Base-by-base conservation (phyloP, 352 stramenopile genomes). In the Pythium utonaiense region DNA sequence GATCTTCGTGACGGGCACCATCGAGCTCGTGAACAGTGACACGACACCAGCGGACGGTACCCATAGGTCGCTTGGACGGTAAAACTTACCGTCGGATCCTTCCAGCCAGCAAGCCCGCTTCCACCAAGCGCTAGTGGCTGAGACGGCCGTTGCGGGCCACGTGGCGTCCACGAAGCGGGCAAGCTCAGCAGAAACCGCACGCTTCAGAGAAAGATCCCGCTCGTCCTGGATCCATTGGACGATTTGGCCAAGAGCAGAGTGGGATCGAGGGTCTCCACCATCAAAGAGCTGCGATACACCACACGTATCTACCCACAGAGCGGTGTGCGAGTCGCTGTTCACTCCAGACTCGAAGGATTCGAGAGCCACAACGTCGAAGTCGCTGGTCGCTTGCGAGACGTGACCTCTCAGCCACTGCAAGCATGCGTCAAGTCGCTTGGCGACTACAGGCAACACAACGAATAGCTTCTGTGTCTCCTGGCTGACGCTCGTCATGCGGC, bases 181-280 rank as follows among this genome's bases (percentile, higher is more conserved):
- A 24, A 92, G 60, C 45, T 74, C 67, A 27, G 47, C 59, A 14
- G 83, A 90, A n/a, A 89, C 54, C 0, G 19, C 64, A 9, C 67
- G 62, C 28, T 81, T 88, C 3, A 70, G 16, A 4, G 36, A 25
- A 6, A 57, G 8, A 38, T 79, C 55, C 21, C 61, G 7, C 21
- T 90, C 83, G 3, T 19, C 28, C 33, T 76, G 61, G 28, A 89
- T 69, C 83, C 77, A 89, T 54, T 70, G 53, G 19, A 89, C 59
- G 10, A 85, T 24, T 13, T 74, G 45, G 8, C 66, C 42, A 19
- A 84, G 55, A 7, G 58, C 70, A 53, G 60, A 28, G n/a, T 61
- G 51, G 5, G 64, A 65, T 24, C 53, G 59, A 5, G 27, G 7
- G 28, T 79, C 55, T 9, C n/a, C 19, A 3, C 61, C 59, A 34